phyloP scores from a whole-genome alignment of 768 basidiomycete species.

The Lentinula sp. region DNA sequence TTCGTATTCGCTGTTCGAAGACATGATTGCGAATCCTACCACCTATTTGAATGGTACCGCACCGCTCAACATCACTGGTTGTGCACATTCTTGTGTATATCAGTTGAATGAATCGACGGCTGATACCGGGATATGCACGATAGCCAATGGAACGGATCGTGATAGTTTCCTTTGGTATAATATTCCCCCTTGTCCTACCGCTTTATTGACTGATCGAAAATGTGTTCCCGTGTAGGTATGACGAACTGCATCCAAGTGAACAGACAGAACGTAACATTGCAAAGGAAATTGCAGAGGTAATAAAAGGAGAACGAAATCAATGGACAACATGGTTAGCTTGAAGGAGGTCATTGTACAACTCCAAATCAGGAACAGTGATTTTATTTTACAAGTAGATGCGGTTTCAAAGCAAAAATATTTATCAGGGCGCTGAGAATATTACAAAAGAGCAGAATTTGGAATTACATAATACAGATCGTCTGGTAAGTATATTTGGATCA shows the following conservation, averaged over 20 bases:
- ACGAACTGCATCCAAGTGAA: constrained; percentile 41
- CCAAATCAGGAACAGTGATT: no score
- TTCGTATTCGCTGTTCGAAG: constrained; percentile 52
- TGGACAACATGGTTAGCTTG: constrained; percentile 39
- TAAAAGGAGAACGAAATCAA: constrained; percentile 27
- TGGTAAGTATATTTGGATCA: background rate
- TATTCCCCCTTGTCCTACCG: background rate
- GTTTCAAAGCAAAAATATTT: background rate
- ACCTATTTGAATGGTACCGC: constrained; percentile 59
- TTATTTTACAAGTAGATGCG: background rate
- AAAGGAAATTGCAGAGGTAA: constrained; percentile 30
- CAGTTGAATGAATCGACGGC: constrained; percentile 22
- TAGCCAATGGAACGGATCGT: constrained; percentile 22
- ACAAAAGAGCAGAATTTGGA: background rate
- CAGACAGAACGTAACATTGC: constrained; percentile 41
- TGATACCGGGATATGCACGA: constrained; percentile 23
- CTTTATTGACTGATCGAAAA: background rate
- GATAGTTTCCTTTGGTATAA: constrained; percentile 49
- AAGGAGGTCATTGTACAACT: background rate
- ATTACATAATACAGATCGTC: background rate
- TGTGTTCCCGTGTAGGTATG: constrained; percentile 17
- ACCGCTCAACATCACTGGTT: constrained; percentile 52
- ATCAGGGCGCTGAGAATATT: background rate
- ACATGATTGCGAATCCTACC: constrained; percentile 47
- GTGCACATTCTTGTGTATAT: constrained; percentile 42